Evolutionary conservation across 345 rosid species (phyloP), one percentile per base, ranked within the genome.

Genomic region (Ceriops tagal): DNA sequence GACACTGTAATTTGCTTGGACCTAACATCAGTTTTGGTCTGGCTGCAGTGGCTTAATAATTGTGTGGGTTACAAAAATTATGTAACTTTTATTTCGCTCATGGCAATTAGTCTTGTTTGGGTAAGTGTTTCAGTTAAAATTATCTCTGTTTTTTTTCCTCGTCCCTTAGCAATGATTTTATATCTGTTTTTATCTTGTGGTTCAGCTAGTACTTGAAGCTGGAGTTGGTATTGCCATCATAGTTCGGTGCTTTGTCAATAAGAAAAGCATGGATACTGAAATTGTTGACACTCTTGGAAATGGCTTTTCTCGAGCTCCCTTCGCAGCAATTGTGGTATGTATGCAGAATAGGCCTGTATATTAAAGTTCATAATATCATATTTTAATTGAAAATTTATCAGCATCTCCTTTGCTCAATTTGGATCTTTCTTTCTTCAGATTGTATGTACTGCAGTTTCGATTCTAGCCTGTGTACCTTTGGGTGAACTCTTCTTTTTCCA

Each of bases 401-500:
- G 39, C 8, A 21, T 31, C 63, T 59, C n/a, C 4, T 0, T 8
- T 59, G 20, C 37, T 28, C 7, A 28, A 59, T 6, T 16, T 59
- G 37, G 20, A 15, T 64, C 13, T 62, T 15, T 21, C 56, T 71
- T 57, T 71, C n/a, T 83, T 58, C 83, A 93, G 98, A 81, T 81
- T 61, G 53, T 88, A 68, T 91, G 97, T 82, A 89, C 98, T 43
- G 74, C 63, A 53, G 88, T 93, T 64, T 89, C 98, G 59, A 82
- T 92, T 63, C 82, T 91, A 21, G 98, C 98, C 35, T 82, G 88
- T 62, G 69, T 91, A 66, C 92, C 98, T 69, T 75, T 91, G 75
- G 97, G 96, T 28, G 98, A 93, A 56, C 87, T 91, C 34, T 87
- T 93, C 82, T 87, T 91, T 72, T 93, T 93, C 86, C 98, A 93